These are phyloP conservation scores for Yamadazyma friedrichii DNA, from an alignment of 1,139 yeast species.

Conservation along the genomic window DNA sequence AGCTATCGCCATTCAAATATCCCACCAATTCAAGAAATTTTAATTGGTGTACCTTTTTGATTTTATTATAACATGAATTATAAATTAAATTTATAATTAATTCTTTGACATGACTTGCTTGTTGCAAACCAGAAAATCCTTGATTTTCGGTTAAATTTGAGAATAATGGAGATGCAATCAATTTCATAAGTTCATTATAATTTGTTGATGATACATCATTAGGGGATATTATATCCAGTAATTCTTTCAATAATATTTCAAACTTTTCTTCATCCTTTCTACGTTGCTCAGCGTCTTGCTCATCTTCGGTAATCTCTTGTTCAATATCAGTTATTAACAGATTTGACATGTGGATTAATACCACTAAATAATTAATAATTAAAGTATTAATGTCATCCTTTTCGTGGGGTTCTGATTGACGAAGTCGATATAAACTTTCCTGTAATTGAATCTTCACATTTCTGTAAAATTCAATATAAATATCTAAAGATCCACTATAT, in stretches of 20 bases:
- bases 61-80: slow-evolving; percentile 16
- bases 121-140: slow-evolving; percentile 12
- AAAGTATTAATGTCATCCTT: slow-evolving; percentile 7
- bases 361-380: slow-evolving; percentile 11
- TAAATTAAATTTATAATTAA: slow-evolving; percentile 20
- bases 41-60: slow-evolving; percentile 10
- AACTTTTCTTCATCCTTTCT: slow-evolving; percentile 1
- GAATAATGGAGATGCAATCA: slow-evolving; percentile 11
- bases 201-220: slow-evolving; percentile 7
- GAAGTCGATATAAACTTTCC: slow-evolving; percentile 15
- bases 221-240: slow-evolving; percentile 12
- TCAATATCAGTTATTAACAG: slow-evolving; percentile 9
- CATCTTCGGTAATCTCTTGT: background rate
- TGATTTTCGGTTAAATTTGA: slow-evolving; percentile 6
- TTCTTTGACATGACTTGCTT: slow-evolving; percentile 16
- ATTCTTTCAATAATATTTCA: slow-evolving; percentile 1
- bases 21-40: slow-evolving; percentile 26
- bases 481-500: slow-evolving; percentile 5
- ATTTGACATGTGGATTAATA: slow-evolving; percentile 12
- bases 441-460: slow-evolving; percentile 22
- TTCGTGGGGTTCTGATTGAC: background rate
- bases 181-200: slow-evolving; percentile 16
- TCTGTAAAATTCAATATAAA: slow-evolving; percentile 13
- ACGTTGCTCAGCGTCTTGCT: too few species aligned
- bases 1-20: slow-evolving; percentile 18